Percentiles rank a stretch among this genome's conserved stretches.
Conservation (phyloP, 2,329 filamentous ascomycete species). For the Sclerotinia trifoliorum region DNA sequence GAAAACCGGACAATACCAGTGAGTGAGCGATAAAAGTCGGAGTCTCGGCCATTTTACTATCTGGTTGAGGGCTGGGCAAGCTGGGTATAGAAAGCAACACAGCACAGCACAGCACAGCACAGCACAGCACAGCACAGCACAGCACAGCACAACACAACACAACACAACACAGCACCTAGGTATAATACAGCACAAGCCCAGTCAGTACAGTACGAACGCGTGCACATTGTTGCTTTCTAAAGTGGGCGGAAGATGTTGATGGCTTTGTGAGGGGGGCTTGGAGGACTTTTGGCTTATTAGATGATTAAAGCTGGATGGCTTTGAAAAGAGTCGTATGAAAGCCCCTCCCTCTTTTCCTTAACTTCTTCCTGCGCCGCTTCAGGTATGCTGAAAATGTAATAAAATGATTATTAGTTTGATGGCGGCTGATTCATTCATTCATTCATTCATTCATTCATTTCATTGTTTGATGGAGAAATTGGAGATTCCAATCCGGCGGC, state of each 20-base stretch:
- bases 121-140: not conserved
- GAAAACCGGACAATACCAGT: slow-evolving; percentile 1
- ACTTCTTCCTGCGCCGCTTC: slow-evolving; percentile 9
- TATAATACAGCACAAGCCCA: too few relatives aligned
- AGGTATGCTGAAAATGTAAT: slow-evolving; percentile 10
- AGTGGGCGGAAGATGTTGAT: slow-evolving; percentile 6
- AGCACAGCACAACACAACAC: not conserved
- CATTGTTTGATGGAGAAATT: not conserved
- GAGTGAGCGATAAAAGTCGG: slow-evolving; percentile 9
- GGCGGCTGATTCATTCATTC: not conserved
- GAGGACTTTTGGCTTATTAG: slow-evolving; percentile 8
- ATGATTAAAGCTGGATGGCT: slow-evolving; percentile 1
- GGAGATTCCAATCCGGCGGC: not conserved
- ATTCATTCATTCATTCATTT: not conserved
- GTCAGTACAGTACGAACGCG: not conserved
- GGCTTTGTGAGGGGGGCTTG: slow-evolving; percentile 7
- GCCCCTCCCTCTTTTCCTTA: not conserved
- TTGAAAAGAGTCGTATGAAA: slow-evolving; percentile 14
- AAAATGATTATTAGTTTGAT: not conserved
- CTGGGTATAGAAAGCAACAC: not conserved
- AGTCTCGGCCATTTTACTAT: not conserved
- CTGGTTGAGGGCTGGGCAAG: not conserved
- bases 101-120: not conserved
- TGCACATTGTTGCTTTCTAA: not conserved
- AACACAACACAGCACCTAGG: not conserved